These are phyloP conservation scores for Diaporthe sp. DNA, from an alignment of 2,329 filamentous ascomycete genomes.

Conservation along the genomic window DNA sequence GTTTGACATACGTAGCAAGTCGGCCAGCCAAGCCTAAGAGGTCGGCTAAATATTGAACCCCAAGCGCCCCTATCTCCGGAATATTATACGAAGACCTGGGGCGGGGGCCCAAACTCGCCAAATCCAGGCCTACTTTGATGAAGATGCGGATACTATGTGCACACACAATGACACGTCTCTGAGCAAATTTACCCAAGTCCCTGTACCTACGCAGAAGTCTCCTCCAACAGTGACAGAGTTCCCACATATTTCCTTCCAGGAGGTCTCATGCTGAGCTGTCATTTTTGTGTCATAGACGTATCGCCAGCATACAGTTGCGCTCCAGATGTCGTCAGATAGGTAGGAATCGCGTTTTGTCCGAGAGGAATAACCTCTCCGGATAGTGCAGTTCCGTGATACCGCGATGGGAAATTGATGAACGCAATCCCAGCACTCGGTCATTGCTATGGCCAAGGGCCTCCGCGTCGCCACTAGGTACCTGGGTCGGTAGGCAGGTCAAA, in stretches of 20 bases:
- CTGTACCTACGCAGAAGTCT: not conserved
- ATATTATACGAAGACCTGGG: not conserved
- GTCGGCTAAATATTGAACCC: constrained; percentile 4
- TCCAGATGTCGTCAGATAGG: not conserved
- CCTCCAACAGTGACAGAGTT: not conserved
- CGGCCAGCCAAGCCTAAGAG: not conserved
- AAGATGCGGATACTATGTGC: not conserved
- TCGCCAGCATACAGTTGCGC: not conserved
- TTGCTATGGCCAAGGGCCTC: not conserved
- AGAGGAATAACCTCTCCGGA: not conserved
- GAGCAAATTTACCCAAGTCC: not conserved
- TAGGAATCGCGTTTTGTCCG: not conserved
- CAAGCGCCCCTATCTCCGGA: not conserved
- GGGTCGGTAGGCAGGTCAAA: not conserved
- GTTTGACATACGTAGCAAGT: not conserved
- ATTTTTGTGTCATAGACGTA: not conserved
- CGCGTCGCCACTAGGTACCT: not conserved
- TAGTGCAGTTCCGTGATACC: not conserved
- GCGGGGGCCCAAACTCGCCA: not conserved
- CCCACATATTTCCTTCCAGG: not conserved
- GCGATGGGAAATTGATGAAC: not conserved
- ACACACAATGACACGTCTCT: not conserved
- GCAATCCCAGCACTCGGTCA: not conserved
- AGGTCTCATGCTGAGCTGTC: not conserved
- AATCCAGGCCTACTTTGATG: not conserved